A percentile compares a stretch with the other conserved stretches of the same genome.
Evolutionary conservation across 2,329 filamentous ascomycete genomes (phyloP).

Genomic region (Cercospora sesami): DNA sequence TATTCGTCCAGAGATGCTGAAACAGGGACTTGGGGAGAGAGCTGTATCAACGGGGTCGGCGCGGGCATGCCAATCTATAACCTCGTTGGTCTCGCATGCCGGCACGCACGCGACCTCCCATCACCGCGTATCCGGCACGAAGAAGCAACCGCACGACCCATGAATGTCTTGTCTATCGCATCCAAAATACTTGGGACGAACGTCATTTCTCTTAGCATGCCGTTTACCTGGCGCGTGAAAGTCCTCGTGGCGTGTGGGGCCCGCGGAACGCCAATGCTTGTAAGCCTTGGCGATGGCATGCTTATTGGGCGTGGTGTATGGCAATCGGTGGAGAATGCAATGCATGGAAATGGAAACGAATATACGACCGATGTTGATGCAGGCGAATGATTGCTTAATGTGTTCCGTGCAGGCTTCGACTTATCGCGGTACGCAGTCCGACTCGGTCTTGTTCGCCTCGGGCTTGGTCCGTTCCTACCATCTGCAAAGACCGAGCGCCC

Average conservation of each 20-base stretch:
- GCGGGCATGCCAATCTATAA: conserved; percentile 4
- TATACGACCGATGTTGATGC: not conserved
- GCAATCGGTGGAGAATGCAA: not conserved
- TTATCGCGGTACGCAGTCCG: not conserved
- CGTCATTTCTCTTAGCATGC: conserved; percentile 12
- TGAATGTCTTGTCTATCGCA: conserved; percentile 10
- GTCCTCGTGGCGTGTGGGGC: conserved; percentile 3
- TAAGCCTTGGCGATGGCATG: not conserved
- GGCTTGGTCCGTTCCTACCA: not conserved
- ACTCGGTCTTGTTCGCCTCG: not conserved
- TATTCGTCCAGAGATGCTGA: not conserved
- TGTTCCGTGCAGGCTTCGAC: not conserved
- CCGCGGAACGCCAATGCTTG: conserved; percentile 11
- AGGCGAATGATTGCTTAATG: not conserved
- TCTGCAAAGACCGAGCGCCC: not conserved
- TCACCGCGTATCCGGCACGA: not conserved
- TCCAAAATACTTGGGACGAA: conserved; percentile 3
- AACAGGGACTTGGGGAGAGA: not conserved
- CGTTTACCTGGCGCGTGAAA: not conserved
- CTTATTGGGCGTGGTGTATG: not conserved
- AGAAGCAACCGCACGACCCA: not conserved
- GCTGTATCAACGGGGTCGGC: not conserved
- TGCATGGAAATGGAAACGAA: not conserved
- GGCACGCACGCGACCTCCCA: not conserved
- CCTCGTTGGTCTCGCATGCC: not conserved